Conservation (phyloP, 768 basidiomycete species). For the Trametes elegans region DNA sequence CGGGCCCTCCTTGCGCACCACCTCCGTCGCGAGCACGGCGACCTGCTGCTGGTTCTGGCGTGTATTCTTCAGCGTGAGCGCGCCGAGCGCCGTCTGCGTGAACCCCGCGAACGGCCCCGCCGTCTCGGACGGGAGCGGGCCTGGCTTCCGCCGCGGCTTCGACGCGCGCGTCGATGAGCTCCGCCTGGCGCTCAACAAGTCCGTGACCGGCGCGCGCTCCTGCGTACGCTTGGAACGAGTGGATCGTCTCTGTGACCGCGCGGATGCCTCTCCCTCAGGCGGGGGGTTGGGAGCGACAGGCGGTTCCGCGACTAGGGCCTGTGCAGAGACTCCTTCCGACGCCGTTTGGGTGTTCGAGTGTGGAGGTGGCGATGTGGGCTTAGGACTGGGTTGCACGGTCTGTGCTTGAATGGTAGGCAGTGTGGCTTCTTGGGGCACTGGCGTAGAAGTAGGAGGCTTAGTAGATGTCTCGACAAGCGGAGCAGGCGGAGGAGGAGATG, state of each 20-base stretch:
- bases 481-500: background rate
- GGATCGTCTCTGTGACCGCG: constrained; percentile 42
- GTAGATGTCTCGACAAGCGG: background rate
- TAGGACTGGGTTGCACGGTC: too few species aligned
- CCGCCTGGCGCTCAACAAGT: constrained; percentile 37
- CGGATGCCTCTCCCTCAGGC: background rate
- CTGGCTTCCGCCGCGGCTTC: constrained; percentile 44
- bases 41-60: constrained; percentile 67
- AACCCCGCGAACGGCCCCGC: constrained; percentile 55
- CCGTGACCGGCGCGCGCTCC: constrained; percentile 33
- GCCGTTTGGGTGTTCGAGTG: too few species aligned
- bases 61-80: constrained; percentile 72
- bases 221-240: constrained; percentile 47
- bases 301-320: background rate
- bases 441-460: background rate
- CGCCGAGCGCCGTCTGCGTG: too few species aligned
- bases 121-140: constrained; percentile 32
- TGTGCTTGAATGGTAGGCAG: too few species aligned
- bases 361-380: too few species aligned
- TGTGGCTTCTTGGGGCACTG: background rate
- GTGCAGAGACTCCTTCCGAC: too few species aligned
- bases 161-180: constrained; percentile 26
- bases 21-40: constrained; percentile 63
- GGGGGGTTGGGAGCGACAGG: background rate
- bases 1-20: constrained; percentile 64